These are phyloP conservation scores for Bocquillonia castaneifolia DNA, from an alignment of 441 rosid species.

Conservation along the genomic window DNA sequence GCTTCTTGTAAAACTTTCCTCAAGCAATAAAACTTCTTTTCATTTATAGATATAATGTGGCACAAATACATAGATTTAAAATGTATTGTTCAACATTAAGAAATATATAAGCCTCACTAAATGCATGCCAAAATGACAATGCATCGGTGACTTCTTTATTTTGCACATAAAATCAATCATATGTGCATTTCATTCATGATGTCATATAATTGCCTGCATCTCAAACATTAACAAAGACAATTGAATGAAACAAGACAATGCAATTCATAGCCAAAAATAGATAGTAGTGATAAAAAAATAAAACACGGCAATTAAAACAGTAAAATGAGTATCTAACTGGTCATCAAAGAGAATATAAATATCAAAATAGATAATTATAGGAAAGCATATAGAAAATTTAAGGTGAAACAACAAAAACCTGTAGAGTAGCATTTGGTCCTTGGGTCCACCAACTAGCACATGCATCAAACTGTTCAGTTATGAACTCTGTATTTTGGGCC, in stretches of 20 bases:
- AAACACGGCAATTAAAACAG: background rate
- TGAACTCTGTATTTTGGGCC: slow-evolving; percentile 37
- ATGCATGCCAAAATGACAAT: background rate
- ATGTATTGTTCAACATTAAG: background rate
- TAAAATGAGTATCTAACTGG: background rate
- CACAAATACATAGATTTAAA: background rate
- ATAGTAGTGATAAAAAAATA: background rate
- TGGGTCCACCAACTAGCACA: slow-evolving; percentile 99
- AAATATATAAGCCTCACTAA: background rate
- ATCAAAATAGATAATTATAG: background rate
- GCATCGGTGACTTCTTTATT: background rate
- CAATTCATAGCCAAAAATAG: background rate
- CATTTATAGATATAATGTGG: background rate
- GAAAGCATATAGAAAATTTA: slow-evolving; percentile 3
- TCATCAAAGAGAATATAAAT: background rate
- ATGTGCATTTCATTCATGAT: background rate
- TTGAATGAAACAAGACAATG: background rate
- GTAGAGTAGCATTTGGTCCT: slow-evolving; percentile 84
- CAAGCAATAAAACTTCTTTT: background rate
- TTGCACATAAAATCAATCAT: background rate
- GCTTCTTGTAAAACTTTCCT: too few species aligned
- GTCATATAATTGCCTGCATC: background rate
- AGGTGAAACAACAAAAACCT: slow-evolving; percentile 48
- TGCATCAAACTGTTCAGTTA: slow-evolving; percentile 85
- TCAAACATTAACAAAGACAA: background rate